Percentiles rank a stretch among this genome's conserved stretches.
These are phyloP conservation scores for Penicillium sp. DNA, from an alignment of 2,329 filamentous ascomycete species.

Conservation along the genomic window DNA sequence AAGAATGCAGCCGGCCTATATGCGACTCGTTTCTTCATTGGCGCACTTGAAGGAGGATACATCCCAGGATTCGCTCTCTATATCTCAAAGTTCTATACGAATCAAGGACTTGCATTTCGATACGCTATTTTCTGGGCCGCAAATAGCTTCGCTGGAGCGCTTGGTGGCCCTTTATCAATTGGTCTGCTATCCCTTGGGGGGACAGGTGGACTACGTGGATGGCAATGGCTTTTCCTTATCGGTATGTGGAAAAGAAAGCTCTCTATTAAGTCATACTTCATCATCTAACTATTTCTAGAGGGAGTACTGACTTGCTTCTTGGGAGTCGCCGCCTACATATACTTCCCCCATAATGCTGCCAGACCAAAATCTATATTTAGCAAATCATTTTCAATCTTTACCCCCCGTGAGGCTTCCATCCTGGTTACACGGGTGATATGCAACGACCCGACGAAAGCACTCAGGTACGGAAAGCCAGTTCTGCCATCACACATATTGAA, in stretches of 20 bases:
- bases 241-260: no score
- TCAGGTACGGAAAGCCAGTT: conserved; percentile 4
- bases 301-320: conserved; percentile 1
- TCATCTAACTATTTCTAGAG: background rate
- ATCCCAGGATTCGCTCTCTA: conserved; percentile 47
- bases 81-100: conserved; percentile 31
- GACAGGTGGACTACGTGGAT: background rate
- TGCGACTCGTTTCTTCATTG: conserved; percentile 40
- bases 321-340: background rate
- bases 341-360: conserved; percentile 26
- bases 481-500: conserved; percentile 2
- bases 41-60: conserved; percentile 48
- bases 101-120: conserved; percentile 25
- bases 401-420: background rate
- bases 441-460: conserved; percentile 7
- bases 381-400: conserved; percentile 12
- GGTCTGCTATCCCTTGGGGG: conserved; percentile 3
- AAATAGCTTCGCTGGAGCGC: conserved; percentile 3
- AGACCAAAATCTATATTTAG: conserved; percentile 24
- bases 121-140: conserved; percentile 7
- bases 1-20: conserved; percentile 40
- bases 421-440: background rate
- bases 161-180: conserved; percentile 1
- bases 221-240: conserved; percentile 9
- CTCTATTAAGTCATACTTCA: no score